These are phyloP conservation scores for Candida sojae DNA, from an alignment of 1,139 yeast genomes.

Conservation along the genomic window DNA sequence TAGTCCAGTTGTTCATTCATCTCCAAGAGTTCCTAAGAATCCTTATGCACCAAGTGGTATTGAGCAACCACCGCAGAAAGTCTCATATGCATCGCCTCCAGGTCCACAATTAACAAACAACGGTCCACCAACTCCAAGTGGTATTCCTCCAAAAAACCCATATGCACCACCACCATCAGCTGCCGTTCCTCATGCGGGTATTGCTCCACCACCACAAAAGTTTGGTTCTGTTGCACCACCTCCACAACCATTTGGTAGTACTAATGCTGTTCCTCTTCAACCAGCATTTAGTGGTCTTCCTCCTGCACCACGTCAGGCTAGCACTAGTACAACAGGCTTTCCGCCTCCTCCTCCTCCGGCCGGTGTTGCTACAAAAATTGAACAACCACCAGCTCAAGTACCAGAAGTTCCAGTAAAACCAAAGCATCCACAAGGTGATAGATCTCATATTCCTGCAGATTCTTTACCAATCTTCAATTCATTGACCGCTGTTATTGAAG, in stretches of 20 bases:
- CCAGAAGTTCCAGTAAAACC: constrained; percentile 20
- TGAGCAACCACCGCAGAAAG: constrained; percentile 18
- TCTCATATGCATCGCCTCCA: constrained; percentile 22
- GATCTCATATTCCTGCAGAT: constrained; percentile 64
- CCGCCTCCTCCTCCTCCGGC: constrained; percentile 14
- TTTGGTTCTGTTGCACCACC: constrained; percentile 18
- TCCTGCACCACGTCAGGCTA: constrained; percentile 18
- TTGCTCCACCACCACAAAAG: constrained; percentile 20
- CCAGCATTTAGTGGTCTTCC: constrained; percentile 17
- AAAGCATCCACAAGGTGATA: constrained; percentile 68
- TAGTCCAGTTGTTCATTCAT: constrained; percentile 23
- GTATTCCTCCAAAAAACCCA: constrained; percentile 38
- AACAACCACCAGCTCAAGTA: constrained; percentile 19
- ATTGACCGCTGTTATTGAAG: constrained; percentile 55
- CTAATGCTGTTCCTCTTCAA: constrained; percentile 10
- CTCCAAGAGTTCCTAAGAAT: constrained; percentile 27
- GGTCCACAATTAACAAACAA: constrained; percentile 12
- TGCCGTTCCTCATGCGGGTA: constrained; percentile 10
- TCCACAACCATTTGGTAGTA: constrained; percentile 14
- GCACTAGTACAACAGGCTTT: not conserved
- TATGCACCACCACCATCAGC: constrained; percentile 40
- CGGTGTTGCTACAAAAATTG: constrained; percentile 12
- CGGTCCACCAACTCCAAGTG: constrained; percentile 15
- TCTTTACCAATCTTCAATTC: constrained; percentile 60
- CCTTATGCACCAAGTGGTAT: constrained; percentile 33